Evolutionary conservation across 805 yeast species (phyloP), one percentile per base, ranked within the genome.

Genomic region (Kuraishia cidri): DNA sequence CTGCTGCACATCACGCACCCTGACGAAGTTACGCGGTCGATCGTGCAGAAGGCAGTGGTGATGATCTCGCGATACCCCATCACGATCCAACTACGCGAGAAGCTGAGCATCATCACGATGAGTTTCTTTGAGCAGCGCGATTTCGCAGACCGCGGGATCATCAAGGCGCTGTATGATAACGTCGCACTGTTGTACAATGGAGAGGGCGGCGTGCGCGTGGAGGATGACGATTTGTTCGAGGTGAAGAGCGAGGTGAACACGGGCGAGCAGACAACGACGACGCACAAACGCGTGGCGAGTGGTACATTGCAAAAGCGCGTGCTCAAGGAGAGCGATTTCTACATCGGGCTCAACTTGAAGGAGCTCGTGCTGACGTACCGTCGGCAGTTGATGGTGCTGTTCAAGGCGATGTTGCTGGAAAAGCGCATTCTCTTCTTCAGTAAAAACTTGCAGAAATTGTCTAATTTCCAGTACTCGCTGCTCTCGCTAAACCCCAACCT

Each of bases 41-140:
- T 86, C 0, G 88, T 92, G 3, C 98, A 92, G 47, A 92, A 92
- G 48, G 79, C 95, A 0, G 72, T 92, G 19, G 95, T 92, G 4
- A 78, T 92, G 24, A 71, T 92, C n/a, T 72, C 83, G 4, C 69
- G 84, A 37, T 80, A 81, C 51, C 97, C 98, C 2, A 75, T 92
- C 2, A 86, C 85, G 48, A 80, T 83, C 10, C 94, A 87, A 39
- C 74, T 92, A 36, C 82, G 80, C 47, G 97, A 92, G 45, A 92
- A 92, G 53, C 59, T 92, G 40, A 80, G 94, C 30, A 85, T 92
- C 17, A 84, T 90, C 20, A 88, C 97, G 0, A 75, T 79, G 38
- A 81, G 87, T 2, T 90, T 78, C 54, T 92, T 92, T 49, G 65
- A 75, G 31, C 98, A 92, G 49, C 72, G 69, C 30, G 75, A 82